Base-by-base conservation (phyloP, 2,329 filamentous ascomycete genomes). In the Exophiala sp. region DNA sequence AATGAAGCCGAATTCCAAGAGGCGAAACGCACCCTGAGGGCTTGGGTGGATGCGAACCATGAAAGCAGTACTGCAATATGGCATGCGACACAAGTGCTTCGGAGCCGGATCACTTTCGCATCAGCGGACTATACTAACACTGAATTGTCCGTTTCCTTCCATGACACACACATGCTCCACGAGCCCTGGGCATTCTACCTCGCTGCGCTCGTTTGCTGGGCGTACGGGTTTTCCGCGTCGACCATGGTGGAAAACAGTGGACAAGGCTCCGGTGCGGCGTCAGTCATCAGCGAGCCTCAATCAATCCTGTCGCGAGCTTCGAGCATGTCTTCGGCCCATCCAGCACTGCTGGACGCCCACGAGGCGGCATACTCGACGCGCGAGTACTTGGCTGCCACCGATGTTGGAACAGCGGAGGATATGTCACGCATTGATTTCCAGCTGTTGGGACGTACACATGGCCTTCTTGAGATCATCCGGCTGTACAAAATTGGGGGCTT, bases 171-270 rank as follows among this genome's bases (percentile, higher is more conserved):
- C 29, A 67, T 69, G 65, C 63, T 70, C 9, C 66, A 69, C 21
- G 58, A 68, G 36, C 64, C 65, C 20, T 71, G 69, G 69, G 60
- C 62, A 4, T 41, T 71, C 8, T 69, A 71, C 53, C 57, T 68
- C 12, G 68, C 65, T 35, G 58, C 62, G 5, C 60, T 71, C 5
- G 65, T 70, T 24, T 70, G 68, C 52, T 70, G 67, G 67, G 66
- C 67, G 1, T 68, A 67, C 48, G 67, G 66, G 12, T 53, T 64
- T 24, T 47, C 44, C n/a, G 50, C 57, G 12, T 53, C 52, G 16
- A 47, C 59, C 54, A 35, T 18, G 32, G 32, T 41, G 12, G 42
- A 53, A 6, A 44, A 48, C 39, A 45, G 41, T 35, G 50, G 48
- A 2, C 50, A 53, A 12, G 39, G 11, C n/a, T 57, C 59, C 3